Conservation (phyloP, 345 rosid species). For the Brassica incana region DNA sequence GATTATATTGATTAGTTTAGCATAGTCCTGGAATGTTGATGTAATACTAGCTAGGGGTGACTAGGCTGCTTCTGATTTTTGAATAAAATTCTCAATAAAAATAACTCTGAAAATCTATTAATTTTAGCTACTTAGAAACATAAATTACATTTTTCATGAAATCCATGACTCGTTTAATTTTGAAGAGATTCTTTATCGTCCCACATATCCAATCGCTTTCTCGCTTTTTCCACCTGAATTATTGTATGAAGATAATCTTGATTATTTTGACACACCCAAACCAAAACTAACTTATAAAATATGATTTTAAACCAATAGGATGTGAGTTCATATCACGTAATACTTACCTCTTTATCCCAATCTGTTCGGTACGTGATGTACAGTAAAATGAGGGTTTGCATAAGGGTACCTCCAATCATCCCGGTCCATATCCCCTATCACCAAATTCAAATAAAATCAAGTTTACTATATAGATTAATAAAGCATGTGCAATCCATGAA, state of each 20-base stretch:
- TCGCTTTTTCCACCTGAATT: constrained; percentile 61
- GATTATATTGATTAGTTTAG: too few species aligned
- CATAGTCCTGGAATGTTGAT: too few species aligned
- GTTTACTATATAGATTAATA: background rate
- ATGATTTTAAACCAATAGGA: background rate
- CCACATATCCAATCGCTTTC: constrained; percentile 57
- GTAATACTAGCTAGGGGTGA: too few species aligned
- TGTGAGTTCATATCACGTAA: background rate
- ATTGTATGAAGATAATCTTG: background rate
- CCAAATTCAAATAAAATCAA: background rate
- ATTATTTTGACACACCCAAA: background rate
- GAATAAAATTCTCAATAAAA: too few species aligned
- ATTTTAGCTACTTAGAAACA: background rate
- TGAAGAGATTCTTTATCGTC: constrained; percentile 45
- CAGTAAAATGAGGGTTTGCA: constrained; percentile 34
- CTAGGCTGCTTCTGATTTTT: too few species aligned
- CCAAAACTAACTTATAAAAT: background rate
- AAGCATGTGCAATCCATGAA: background rate
- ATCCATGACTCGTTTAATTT: background rate
- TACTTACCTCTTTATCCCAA: constrained; percentile 57
- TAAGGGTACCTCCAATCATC: constrained; percentile 61
- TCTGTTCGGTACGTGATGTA: constrained; percentile 52
- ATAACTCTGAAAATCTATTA: background rate
- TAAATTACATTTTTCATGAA: background rate
- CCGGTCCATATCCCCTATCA: constrained; percentile 61